Percentiles rank a stretch among this genome's conserved stretches.
Conservation (phyloP, 805 yeast species). For the Kodamaea restingae region DNA sequence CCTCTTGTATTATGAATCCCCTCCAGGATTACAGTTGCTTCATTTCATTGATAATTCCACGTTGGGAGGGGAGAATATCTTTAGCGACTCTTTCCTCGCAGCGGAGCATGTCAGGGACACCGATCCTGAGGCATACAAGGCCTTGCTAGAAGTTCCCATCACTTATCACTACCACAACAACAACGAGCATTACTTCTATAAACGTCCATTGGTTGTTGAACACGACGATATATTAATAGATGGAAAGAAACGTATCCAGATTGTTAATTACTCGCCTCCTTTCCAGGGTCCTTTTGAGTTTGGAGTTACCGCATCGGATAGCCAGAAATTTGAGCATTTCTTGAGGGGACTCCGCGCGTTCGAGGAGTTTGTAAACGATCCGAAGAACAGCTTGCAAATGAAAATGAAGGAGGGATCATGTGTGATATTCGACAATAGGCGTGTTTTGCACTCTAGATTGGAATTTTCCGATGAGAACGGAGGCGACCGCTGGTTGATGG, state of each 20-base stretch:
- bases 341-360: slow-evolving; percentile 56
- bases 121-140: slow-evolving; percentile 63
- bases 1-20: slow-evolving; percentile 69
- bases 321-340: slow-evolving; percentile 49
- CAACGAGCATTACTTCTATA: slow-evolving; percentile 56
- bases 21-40: slow-evolving; percentile 72
- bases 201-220: slow-evolving; percentile 62
- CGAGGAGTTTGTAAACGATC: slow-evolving; percentile 52
- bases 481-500: slow-evolving; percentile 67
- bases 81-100: slow-evolving; percentile 67
- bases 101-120: slow-evolving; percentile 49
- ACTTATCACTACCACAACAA: slow-evolving; percentile 66
- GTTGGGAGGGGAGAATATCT: slow-evolving; percentile 63
- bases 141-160: slow-evolving; percentile 58
- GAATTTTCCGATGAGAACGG: slow-evolving; percentile 40
- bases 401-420: slow-evolving; percentile 58
- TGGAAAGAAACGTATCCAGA: slow-evolving; percentile 36
- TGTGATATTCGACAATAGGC: slow-evolving; percentile 66
- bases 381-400: slow-evolving; percentile 50
- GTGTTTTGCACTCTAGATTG: slow-evolving; percentile 63
- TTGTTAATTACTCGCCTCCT: slow-evolving; percentile 75
- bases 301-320: slow-evolving; percentile 44
- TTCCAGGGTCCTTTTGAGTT: slow-evolving; percentile 75
- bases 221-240: slow-evolving; percentile 24
- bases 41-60: slow-evolving; percentile 57